Conservation (phyloP, 306 rosid species). For the Gleditsia sinensis region DNA sequence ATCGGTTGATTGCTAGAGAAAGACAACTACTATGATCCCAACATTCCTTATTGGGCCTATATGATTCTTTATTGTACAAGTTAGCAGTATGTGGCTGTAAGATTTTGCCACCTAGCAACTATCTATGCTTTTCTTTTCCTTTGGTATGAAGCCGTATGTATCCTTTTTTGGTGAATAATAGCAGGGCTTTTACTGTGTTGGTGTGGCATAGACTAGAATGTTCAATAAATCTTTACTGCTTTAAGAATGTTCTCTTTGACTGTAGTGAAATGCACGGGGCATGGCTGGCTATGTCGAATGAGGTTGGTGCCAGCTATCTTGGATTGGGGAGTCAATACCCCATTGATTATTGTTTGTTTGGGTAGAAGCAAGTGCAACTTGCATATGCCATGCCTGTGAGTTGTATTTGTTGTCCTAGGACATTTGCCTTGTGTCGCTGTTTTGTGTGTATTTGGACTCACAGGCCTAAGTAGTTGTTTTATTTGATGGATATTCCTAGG, state of each 20-base stretch:
- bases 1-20: no score
- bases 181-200: background rate
- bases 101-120: no score
- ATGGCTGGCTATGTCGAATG: no score
- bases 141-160: background rate
- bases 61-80: no score
- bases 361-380: no score
- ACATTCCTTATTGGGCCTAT: no score
- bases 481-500: background rate
- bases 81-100: background rate
- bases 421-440: no score
- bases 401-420: no score
- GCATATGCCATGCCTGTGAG: no score
- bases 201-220: background rate
- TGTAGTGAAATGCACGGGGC: background rate
- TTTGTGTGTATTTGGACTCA: no score
- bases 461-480: background rate
- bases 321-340: background rate
- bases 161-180: background rate
- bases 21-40: no score
- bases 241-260: background rate
- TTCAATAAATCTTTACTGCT: background rate
- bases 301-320: background rate
- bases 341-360: background rate
- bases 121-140: background rate